phyloP scores from a whole-genome alignment of 1,139 yeast species.

The Scheffersomyces illinoinensis region DNA sequence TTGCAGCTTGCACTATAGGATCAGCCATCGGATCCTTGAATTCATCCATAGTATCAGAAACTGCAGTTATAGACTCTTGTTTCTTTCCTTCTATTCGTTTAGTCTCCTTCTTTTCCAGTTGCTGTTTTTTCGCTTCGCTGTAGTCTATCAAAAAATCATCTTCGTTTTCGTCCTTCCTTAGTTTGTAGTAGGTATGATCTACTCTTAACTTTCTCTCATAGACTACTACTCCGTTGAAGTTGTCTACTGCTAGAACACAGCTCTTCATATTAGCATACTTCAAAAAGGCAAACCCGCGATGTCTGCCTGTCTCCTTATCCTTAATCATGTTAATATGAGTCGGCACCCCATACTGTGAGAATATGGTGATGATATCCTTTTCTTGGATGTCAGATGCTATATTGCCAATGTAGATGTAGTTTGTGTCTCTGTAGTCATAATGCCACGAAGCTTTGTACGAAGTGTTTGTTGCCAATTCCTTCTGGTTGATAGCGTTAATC shows the following conservation, averaged over 20 bases:
- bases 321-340: constrained; percentile 73
- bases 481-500: constrained; percentile 62
- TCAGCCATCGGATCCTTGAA: constrained; percentile 17
- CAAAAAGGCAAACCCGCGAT: constrained; percentile 76
- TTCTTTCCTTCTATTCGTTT: background rate
- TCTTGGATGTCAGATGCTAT: constrained; percentile 66
- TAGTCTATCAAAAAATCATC: constrained; percentile 42
- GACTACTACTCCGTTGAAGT: constrained; percentile 70
- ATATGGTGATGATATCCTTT: constrained; percentile 72
- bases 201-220: constrained; percentile 63
- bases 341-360: constrained; percentile 90
- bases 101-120: constrained; percentile 5
- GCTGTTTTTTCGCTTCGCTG: constrained; percentile 16
- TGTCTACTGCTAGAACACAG: constrained; percentile 85
- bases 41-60: constrained; percentile 11
- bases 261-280: constrained; percentile 83
- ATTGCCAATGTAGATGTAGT: constrained; percentile 65
- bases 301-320: constrained; percentile 61
- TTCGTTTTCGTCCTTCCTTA: constrained; percentile 53
- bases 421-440: constrained; percentile 71
- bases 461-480: constrained; percentile 65
- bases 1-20: background rate
- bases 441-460: constrained; percentile 83
- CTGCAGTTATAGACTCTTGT: constrained; percentile 8
- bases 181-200: constrained; percentile 72